phyloP scores from a whole-genome alignment of 2,329 filamentous ascomycete genomes.

The Chaetothyriales sp. region DNA sequence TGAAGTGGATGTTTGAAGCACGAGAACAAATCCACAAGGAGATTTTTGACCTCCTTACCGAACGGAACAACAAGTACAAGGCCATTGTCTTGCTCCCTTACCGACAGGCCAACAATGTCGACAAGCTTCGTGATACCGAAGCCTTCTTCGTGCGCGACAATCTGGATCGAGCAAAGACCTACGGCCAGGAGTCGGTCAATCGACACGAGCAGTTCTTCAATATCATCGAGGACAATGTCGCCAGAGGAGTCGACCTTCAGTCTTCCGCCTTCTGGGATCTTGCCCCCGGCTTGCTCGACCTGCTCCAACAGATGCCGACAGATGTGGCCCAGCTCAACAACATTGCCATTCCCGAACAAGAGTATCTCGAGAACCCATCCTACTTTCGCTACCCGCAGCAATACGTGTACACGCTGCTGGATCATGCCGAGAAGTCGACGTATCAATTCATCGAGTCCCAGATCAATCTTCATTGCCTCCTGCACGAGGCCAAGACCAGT shows the following conservation, averaged over 20 bases:
- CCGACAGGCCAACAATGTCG: conserved; percentile 54
- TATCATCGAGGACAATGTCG: conserved; percentile 72
- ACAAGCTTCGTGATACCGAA: conserved; percentile 66
- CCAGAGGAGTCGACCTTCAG: conserved; percentile 78
- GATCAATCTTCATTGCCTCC: conserved; percentile 73
- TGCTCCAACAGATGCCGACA: conserved; percentile 51
- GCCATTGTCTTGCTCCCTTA: conserved; percentile 75
- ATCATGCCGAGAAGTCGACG: conserved; percentile 79
- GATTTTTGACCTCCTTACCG: conserved; percentile 69
- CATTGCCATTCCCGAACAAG: conserved; percentile 62
- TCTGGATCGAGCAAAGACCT: conserved; percentile 54
- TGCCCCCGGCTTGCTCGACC: conserved; percentile 62
- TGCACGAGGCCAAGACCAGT: conserved; percentile 79
- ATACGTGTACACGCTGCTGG: conserved; percentile 74
- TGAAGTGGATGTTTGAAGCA: conserved; percentile 95
- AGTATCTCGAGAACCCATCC: conserved; percentile 72
- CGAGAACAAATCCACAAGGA: conserved; percentile 78
- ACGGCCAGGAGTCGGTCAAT: conserved; percentile 56
- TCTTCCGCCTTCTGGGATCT: conserved; percentile 97
- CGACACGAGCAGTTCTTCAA: conserved; percentile 64
- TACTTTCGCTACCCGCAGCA: conserved; percentile 74
- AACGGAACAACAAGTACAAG: conserved; percentile 75
- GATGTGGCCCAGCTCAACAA: conserved; percentile 21
- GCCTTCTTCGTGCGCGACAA: conserved; percentile 74
- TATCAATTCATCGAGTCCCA: conserved; percentile 97